Base-by-base conservation (phyloP, 768 basidiomycete genomes). In the Suillus hirtellus region DNA sequence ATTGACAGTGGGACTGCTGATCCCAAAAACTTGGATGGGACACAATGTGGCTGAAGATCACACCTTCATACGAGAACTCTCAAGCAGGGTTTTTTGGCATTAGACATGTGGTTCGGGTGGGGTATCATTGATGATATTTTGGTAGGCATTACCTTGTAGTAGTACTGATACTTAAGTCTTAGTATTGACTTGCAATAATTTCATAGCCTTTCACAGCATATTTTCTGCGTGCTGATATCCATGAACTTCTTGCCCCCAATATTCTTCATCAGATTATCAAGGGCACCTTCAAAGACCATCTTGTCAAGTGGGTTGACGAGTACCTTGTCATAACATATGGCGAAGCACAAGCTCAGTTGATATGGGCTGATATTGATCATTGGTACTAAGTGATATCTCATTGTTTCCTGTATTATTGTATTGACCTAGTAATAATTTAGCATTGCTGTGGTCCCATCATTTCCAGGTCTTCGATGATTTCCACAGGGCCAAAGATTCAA, bases 281-380 rank as follows among this genome's bases (percentile, higher is more conserved):
- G 62, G 79, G 79, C 11, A 73, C 70, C 1, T 81, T 80, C 67
- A 80, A 79, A 59, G 79, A 79, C 58, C 79, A 80, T 62, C 64
- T 80, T 6, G 77, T 81, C 1, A 60, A 62, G 10, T 81, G 79
- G 80, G 70, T 76, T 0, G 56, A 61, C 1, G 64, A 74, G 10
- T 80, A 78, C 63, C 61, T 82, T 6, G 12, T 55, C 1, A 4
- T 62, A 2, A 40, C 27, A 8, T 63, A 77, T 66, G 64, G 66
- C 1, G 60, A 71, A 31, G 60, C 61, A 11, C 38, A 59, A 11
- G 77, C 71, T 1, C 60, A 69, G 42, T 60, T 46, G 7, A 77
- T 80, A 11, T 59, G 78, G 47, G 75, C 70, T 63, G 75, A 78
- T 43, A 77, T 64, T 64, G 63, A 64, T 55, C 27, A 17, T 19